These are phyloP conservation scores for Penstemon newberryi DNA, from an alignment of 257 asterid genomes.

Conservation along the genomic window DNA sequence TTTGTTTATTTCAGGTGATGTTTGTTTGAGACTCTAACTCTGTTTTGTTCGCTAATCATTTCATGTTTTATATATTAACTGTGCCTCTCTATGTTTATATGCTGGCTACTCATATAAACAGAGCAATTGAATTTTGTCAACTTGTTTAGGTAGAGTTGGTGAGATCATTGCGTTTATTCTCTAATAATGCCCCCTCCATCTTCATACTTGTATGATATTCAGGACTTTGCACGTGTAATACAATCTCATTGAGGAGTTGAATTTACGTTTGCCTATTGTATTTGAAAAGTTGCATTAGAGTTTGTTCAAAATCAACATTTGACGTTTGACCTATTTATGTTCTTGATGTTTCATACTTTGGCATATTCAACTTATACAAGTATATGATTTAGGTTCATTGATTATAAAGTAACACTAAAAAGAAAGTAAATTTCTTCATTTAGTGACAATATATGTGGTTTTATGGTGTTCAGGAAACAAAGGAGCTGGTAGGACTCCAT, in stretches of 20 bases:
- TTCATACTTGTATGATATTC: not conserved
- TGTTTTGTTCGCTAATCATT: not conserved
- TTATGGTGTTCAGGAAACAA: conserved; percentile 60
- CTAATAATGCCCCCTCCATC: conserved; percentile 17
- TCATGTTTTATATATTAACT: not conserved
- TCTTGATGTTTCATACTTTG: conserved; percentile 2
- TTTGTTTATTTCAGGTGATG: conserved; percentile 9
- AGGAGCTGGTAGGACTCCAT: conserved; percentile 73
- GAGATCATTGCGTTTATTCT: conserved; percentile 24
- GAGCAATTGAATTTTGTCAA: conserved; percentile 21
- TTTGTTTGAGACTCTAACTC: not conserved
- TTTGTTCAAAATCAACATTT: conserved; percentile 5
- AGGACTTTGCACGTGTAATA: conserved; percentile 6
- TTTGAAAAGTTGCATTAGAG: not conserved
- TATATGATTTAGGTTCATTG: not conserved
- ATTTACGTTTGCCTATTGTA: conserved; percentile 3
- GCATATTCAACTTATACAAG: not conserved
- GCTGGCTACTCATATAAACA: conserved; percentile 8
- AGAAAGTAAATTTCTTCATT: not conserved
- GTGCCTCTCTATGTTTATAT: not conserved
- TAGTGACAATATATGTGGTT: not conserved
- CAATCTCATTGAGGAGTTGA: conserved; percentile 13
- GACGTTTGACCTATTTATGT: not conserved
- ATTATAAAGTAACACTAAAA: no score
- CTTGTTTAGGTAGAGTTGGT: conserved; percentile 42